Conservation (phyloP, 2,329 filamentous ascomycete species). For the Xylaria hypoxylon region DNA sequence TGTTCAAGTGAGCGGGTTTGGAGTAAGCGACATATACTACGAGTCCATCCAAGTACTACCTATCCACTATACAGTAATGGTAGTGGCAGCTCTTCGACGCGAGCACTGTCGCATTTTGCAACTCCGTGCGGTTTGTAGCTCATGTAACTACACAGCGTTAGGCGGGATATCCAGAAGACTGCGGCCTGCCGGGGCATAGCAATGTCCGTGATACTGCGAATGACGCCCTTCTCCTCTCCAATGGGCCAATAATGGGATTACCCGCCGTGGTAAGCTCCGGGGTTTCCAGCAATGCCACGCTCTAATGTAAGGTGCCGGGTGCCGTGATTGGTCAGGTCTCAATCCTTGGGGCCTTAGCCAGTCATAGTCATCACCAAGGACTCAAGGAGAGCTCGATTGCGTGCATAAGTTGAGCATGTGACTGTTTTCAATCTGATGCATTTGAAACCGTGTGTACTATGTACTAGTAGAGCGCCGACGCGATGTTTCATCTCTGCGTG, state of each 20-base stretch:
- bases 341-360: background rate
- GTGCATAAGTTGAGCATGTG: conserved; percentile 21
- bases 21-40: too few relatives aligned
- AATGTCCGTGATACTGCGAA: background rate
- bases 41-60: too few relatives aligned
- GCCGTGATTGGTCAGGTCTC: conserved; percentile 25
- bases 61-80: too few relatives aligned
- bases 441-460: conserved; percentile 20
- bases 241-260: conserved; percentile 16
- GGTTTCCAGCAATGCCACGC: conserved; percentile 10
- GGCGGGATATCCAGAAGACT: conserved; percentile 4
- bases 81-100: background rate
- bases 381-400: conserved; percentile 8
- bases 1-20: background rate
- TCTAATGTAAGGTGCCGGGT: conserved; percentile 13
- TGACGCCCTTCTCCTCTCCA: background rate
- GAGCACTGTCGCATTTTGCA: background rate
- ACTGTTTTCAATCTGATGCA: conserved; percentile 16
- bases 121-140: background rate
- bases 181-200: background rate
- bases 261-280: background rate
- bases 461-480: background rate
- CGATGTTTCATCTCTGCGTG: background rate
- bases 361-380: background rate
- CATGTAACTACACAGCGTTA: background rate